A percentile compares a stretch with the other conserved stretches of the same genome.
These are phyloP conservation scores for Pilaira anomala DNA, from an alignment of 192 early-diverging fungal genomes.

Conservation along the genomic window DNA sequence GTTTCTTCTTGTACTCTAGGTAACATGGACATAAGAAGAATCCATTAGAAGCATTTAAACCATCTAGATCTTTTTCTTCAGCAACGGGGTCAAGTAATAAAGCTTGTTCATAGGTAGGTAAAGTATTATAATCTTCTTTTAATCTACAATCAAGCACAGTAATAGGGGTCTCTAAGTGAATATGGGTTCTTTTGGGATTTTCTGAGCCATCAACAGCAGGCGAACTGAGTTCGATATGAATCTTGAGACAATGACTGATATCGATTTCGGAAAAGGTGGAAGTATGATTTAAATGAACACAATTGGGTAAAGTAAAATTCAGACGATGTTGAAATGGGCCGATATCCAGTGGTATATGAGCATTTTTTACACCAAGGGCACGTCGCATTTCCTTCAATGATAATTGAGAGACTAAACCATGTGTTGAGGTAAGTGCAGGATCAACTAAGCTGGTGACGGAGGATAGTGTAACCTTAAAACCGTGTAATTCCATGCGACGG, in stretches of 20 bases:
- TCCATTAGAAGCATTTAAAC: not conserved
- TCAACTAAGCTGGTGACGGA: constrained; percentile 10
- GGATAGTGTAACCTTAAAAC: constrained; percentile 8
- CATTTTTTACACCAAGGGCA: constrained; percentile 14
- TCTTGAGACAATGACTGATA: constrained; percentile 27
- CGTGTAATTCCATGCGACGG: constrained; percentile 8
- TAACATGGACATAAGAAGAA: constrained; percentile 31
- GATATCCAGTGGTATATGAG: constrained; percentile 18
- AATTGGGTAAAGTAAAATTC: constrained; percentile 30
- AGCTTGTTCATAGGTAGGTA: constrained; percentile 30
- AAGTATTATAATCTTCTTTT: constrained; percentile 27
- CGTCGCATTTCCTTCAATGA: constrained; percentile 15
- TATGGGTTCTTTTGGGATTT: not conserved
- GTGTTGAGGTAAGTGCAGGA: not conserved
- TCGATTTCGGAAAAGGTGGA: constrained; percentile 26
- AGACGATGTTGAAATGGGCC: constrained; percentile 21
- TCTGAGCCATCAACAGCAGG: not conserved
- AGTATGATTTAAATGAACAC: constrained; percentile 29
- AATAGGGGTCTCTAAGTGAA: constrained; percentile 24
- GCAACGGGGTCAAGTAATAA: constrained; percentile 5
- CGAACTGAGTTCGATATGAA: constrained; percentile 24
- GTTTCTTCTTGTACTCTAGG: constrained; percentile 21
- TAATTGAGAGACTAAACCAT: not conserved
- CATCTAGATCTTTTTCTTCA: not conserved
- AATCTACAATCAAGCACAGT: constrained; percentile 33